Evolutionary conservation across 306 rosid species (phyloP).

Genomic region (Gillenia trifoliata): DNA sequence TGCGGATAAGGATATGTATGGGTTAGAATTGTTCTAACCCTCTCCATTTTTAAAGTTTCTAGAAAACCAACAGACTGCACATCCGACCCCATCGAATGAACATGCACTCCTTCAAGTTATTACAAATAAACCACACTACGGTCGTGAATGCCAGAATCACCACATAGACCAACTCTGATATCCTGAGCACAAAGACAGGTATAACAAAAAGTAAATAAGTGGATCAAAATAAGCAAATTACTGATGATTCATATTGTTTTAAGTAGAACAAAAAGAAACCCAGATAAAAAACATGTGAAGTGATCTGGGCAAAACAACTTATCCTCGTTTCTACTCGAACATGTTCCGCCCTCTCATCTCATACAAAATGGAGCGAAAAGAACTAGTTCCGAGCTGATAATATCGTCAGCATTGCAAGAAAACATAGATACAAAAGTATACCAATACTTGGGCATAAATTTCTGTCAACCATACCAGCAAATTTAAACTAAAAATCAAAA

Average conservation of each 20-base stretch:
- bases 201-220: not conserved
- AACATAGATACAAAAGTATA: not conserved
- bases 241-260: not conserved
- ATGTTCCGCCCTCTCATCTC: not conserved
- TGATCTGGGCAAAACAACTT: no score
- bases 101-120: slow-evolving; percentile 12
- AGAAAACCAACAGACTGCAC: slow-evolving; percentile 54
- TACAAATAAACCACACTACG: slow-evolving; percentile 24
- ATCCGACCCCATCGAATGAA: slow-evolving; percentile 45
- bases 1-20: slow-evolving; percentile 91
- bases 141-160: slow-evolving; percentile 22
- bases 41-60: slow-evolving; percentile 80
- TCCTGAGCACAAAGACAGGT: slow-evolving; percentile 31
- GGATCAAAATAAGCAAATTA: not conserved
- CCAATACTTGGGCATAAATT: not conserved
- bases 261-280: not conserved
- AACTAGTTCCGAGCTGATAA: not conserved
- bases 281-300: not conserved
- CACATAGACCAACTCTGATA: slow-evolving; percentile 17
- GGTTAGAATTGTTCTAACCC: slow-evolving; percentile 81
- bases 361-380: not conserved
- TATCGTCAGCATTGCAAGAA: not conserved
- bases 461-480: not conserved
- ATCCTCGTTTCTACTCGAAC: not conserved
- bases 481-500: not conserved